phyloP scores from a whole-genome alignment of 208 protist genomes.

The Leishmania tropica region DNA sequence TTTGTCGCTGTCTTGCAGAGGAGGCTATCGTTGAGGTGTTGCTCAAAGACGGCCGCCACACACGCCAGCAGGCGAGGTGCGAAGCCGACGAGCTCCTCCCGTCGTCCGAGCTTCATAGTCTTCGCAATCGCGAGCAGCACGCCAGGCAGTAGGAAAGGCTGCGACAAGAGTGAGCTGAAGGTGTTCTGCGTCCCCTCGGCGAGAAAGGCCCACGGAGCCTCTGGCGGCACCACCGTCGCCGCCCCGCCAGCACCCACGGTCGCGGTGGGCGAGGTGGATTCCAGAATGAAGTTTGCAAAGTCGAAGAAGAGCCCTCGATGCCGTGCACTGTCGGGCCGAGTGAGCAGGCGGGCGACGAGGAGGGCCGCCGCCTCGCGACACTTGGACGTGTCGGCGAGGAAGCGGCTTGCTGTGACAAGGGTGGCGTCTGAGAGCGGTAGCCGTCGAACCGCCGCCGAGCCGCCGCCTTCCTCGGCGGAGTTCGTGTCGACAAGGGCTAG shows the following conservation, averaged over 20 bases:
- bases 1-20: constrained; percentile 90
- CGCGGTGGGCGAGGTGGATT: not conserved
- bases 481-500: constrained; percentile 91
- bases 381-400: constrained; percentile 87
- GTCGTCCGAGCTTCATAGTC: constrained; percentile 93
- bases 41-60: constrained; percentile 39
- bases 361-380: constrained; percentile 91
- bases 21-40: constrained; percentile 52
- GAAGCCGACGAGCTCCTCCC: constrained; percentile 81
- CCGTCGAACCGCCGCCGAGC: not conserved
- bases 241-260: not conserved
- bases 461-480: not conserved
- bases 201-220: constrained; percentile 19
- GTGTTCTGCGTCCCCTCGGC: constrained; percentile 26
- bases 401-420: constrained; percentile 67
- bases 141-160: constrained; percentile 61
- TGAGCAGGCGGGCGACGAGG: constrained; percentile 90
- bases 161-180: constrained; percentile 28
- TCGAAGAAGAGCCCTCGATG: constrained; percentile 72
- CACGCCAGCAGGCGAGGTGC: constrained; percentile 47
- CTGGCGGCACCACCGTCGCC: constrained; percentile 5
- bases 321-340: constrained; percentile 81
- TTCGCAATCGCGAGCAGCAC: constrained; percentile 84
- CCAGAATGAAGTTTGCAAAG: constrained; percentile 47
- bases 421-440: constrained; percentile 74